phyloP scores from a whole-genome alignment of 2,329 filamentous ascomycete genomes.

The Colletotrichum orbiculare region DNA sequence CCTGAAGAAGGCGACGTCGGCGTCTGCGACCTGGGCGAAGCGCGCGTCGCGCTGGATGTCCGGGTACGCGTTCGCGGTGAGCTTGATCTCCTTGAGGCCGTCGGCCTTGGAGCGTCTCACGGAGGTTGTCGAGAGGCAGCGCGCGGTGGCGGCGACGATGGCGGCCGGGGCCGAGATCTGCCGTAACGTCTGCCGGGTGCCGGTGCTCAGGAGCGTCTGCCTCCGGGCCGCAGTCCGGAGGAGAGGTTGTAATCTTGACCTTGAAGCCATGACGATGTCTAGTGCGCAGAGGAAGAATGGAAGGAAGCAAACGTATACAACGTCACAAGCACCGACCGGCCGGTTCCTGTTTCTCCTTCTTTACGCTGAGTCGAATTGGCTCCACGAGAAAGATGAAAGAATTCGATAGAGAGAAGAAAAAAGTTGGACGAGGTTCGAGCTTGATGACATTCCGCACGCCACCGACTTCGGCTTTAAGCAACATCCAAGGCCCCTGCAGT shows the following conservation, averaged over 20 bases:
- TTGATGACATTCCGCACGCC: neutral
- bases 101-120: constrained; percentile 19
- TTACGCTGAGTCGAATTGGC: neutral
- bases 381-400: neutral
- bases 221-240: constrained; percentile 37
- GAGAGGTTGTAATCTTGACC: constrained; percentile 37
- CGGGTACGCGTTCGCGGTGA: constrained; percentile 89
- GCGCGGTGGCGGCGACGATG: constrained; percentile 16
- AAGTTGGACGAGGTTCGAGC: constrained; percentile 17
- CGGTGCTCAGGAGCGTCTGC: constrained; percentile 32
- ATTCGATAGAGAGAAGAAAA: constrained; percentile 8
- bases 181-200: constrained; percentile 25
- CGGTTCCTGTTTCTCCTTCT: constrained; percentile 2
- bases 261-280: constrained; percentile 35
- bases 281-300: neutral
- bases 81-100: constrained; percentile 58
- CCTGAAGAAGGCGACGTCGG: constrained; percentile 87
- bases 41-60: constrained; percentile 81
- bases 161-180: constrained; percentile 27
- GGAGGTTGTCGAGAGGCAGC: constrained; percentile 32
- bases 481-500: constrained; percentile 4
- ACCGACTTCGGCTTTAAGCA: constrained; percentile 34
- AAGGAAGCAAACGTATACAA: constrained; percentile 3
- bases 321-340: neutral
- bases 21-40: constrained; percentile 77